Conservation (phyloP, 2,329 filamentous ascomycete genomes). For the Pseudophaeomoniella oleicola region DNA sequence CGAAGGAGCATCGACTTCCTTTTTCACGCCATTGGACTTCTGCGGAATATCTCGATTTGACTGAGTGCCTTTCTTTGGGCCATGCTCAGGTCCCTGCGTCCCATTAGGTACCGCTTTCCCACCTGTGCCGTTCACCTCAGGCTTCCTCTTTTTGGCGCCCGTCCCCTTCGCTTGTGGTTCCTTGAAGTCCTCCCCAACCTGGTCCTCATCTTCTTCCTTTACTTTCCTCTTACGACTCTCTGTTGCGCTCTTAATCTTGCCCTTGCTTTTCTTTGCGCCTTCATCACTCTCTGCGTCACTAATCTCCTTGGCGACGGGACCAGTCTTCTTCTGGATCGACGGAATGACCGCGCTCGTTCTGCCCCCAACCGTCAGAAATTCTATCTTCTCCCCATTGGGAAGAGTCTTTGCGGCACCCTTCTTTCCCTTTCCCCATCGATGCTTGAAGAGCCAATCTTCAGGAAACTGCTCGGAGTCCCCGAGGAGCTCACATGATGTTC, state of each 20-base stretch:
- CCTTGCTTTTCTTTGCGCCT: constrained; percentile 11
- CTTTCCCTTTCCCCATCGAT: constrained; percentile 82
- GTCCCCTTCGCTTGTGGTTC: constrained; percentile 11
- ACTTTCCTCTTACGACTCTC: constrained; percentile 19
- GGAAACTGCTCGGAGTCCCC: constrained; percentile 78
- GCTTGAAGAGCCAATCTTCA: constrained; percentile 71
- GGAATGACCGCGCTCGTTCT: constrained; percentile 84
- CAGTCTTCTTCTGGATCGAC: constrained; percentile 69
- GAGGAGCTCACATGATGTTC: constrained; percentile 61
- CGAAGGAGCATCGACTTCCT: not conserved
- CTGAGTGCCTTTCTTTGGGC: not conserved
- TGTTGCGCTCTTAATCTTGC: constrained; percentile 5
- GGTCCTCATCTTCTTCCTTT: constrained; percentile 15
- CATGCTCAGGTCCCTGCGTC: not conserved
- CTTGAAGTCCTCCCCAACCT: constrained; percentile 6
- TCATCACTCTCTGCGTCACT: constrained; percentile 16
- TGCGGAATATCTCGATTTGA: no score
- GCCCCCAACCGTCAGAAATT: constrained; percentile 77
- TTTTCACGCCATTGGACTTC: not conserved
- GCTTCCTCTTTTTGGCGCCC: constrained; percentile 12
- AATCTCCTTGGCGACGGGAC: constrained; percentile 40
- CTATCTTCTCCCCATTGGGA: constrained; percentile 73
- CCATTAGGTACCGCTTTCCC: not conserved
- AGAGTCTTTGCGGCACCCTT: constrained; percentile 52
- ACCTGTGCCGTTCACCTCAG: constrained; percentile 5